Evolutionary conservation across 345 rosid species (phyloP).

Genomic region (Erucastrum elatum): DNA sequence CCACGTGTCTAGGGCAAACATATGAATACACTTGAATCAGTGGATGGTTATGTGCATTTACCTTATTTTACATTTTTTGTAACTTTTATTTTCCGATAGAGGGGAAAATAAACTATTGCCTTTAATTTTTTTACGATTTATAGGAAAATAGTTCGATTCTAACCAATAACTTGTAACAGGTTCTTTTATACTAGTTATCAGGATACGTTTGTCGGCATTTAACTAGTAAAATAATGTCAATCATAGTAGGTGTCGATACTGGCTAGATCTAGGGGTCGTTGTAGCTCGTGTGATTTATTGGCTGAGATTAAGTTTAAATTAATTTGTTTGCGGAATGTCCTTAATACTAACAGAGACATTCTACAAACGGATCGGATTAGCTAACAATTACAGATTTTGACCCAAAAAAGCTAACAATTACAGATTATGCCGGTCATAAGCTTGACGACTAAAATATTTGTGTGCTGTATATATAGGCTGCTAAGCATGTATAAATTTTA

Average conservation of each 20-base stretch:
- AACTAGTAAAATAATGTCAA: constrained; percentile 1
- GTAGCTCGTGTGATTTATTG: constrained; percentile 3
- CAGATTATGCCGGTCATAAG: neutral
- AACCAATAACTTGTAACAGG: neutral
- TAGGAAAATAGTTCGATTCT: constrained; percentile 2
- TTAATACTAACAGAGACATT: neutral
- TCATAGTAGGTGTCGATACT: constrained; percentile 21
- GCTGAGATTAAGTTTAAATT: neutral
- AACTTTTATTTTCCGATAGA: constrained; percentile 3
- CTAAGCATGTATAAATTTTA: neutral
- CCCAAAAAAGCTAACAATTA: constrained; percentile 15
- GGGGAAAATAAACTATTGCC: neutral
- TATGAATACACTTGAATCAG: constrained; percentile 25
- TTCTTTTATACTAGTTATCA: neutral
- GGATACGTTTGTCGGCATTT: constrained; percentile 16
- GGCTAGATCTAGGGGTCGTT: constrained; percentile 14
- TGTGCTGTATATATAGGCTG: neutral
- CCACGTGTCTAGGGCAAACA: constrained; percentile 56
- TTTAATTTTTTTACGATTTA: neutral
- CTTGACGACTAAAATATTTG: neutral
- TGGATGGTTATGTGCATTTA: constrained; percentile 27
- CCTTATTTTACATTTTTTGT: constrained; percentile 1
- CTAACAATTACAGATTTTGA: constrained; percentile 8
- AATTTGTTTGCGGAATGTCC: neutral
- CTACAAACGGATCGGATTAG: neutral